Evolutionary conservation across 148 eudicot species (phyloP).

Genomic region (Chenopodium album): DNA sequence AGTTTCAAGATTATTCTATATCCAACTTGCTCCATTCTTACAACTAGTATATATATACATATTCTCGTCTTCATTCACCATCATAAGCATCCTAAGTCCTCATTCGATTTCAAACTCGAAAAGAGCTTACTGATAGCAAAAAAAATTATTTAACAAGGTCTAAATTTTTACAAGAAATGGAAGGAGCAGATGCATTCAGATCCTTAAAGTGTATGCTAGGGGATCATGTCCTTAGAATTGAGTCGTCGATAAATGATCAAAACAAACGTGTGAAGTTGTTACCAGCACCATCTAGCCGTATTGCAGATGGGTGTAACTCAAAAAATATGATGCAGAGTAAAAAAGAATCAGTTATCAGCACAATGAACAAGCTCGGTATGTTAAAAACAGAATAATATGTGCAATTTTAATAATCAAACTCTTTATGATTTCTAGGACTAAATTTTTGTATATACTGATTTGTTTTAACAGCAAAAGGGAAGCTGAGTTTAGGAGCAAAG

Average conservation of each 20-base stretch:
- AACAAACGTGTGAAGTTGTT: not conserved
- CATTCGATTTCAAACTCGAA: not conserved
- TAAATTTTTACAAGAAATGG: not conserved
- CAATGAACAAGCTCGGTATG: slow-evolving; percentile 23
- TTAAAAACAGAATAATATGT: not conserved
- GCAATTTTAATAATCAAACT: not conserved
- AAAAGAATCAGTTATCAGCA: slow-evolving; percentile 9
- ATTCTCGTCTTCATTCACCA: not conserved
- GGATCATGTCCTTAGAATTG: not conserved
- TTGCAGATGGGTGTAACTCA: not conserved
- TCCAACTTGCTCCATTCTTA: not conserved
- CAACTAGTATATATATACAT: not conserved
- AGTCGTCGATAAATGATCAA: not conserved
- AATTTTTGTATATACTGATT: not conserved
- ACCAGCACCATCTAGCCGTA: not conserved
- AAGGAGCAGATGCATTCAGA: not conserved
- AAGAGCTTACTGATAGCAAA: not conserved
- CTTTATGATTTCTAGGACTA: not conserved
- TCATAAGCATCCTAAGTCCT: not conserved
- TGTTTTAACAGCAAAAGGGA: slow-evolving; percentile 10
- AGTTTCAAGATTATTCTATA: not conserved
- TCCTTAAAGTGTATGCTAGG: not conserved
- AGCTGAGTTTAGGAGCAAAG: slow-evolving; percentile 25
- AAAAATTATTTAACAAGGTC: not conserved
- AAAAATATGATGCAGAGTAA: not conserved